These are phyloP conservation scores for Borovskyia barvae DNA, from an alignment of 208 protist species.

Conservation along the genomic window DNA sequence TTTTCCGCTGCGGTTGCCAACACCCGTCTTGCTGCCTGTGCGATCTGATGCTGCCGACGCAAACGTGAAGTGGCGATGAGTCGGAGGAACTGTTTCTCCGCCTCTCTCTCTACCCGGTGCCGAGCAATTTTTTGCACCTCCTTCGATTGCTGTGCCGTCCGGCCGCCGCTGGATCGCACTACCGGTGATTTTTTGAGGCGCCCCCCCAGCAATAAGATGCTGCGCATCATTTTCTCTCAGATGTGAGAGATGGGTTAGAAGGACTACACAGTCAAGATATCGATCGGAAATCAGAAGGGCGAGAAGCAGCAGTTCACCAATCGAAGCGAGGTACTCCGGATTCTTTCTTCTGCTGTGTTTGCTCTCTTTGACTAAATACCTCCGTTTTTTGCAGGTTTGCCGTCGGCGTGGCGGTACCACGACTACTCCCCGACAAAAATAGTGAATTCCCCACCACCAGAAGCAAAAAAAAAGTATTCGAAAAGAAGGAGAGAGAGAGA, in stretches of 20 bases:
- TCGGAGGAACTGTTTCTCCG: constrained; percentile 7
- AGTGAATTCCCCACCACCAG: too few relatives aligned
- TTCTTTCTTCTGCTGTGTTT: too few relatives aligned
- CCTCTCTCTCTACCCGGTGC: background rate
- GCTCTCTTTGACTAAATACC: too few relatives aligned
- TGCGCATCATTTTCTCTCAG: background rate
- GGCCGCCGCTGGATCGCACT: background rate
- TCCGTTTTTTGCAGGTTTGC: too few relatives aligned
- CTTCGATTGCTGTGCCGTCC: background rate
- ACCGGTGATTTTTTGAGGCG: background rate
- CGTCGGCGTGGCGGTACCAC: too few relatives aligned
- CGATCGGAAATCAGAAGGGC: too few relatives aligned
- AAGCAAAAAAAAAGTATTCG: too few relatives aligned
- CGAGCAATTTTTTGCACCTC: background rate
- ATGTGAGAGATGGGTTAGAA: background rate
- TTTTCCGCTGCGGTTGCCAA: background rate
- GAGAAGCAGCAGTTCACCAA: too few relatives aligned
- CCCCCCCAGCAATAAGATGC: background rate
- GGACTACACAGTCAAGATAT: too few relatives aligned
- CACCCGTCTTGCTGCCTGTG: background rate
- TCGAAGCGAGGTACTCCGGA: too few relatives aligned
- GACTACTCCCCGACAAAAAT: too few relatives aligned
- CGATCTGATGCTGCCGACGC: constrained; percentile 4
- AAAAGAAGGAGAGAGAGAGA: background rate
- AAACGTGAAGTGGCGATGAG: background rate